Conservation (phyloP, 805 yeast species). For the Ogataea minuta region DNA sequence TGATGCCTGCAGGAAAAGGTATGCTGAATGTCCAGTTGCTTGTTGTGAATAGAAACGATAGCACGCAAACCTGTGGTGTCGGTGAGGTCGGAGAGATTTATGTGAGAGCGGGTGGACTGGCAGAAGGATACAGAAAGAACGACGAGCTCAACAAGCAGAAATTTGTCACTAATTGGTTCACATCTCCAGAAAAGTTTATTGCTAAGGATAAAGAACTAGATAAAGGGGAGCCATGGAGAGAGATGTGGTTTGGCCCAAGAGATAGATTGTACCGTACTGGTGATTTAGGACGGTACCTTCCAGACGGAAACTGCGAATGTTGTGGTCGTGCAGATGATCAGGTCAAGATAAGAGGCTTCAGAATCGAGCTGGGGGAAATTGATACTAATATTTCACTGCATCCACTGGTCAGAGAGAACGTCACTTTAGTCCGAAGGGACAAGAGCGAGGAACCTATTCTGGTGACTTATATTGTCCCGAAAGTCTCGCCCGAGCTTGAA, state of each 20-base stretch:
- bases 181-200: conserved; percentile 61
- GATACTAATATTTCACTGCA: conserved; percentile 96
- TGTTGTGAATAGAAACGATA: conserved; percentile 88
- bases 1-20: conserved; percentile 98
- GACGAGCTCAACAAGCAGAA: conserved; percentile 87
- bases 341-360: conserved; percentile 96
- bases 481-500: conserved; percentile 43
- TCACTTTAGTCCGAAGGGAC: conserved; percentile 88
- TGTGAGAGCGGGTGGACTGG: conserved; percentile 96
- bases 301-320: conserved; percentile 97
- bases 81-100: conserved; percentile 99
- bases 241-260: conserved; percentile 88
- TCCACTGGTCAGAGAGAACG: conserved; percentile 86
- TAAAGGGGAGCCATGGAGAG: conserved; percentile 63
- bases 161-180: conserved; percentile 90
- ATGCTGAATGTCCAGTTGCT: conserved; percentile 93
- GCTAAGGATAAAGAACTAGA: conserved; percentile 47
- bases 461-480: conserved; percentile 88
- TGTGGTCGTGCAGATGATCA: conserved; percentile 99
- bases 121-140: conserved; percentile 91
- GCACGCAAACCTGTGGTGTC: conserved; percentile 90
- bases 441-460: conserved; percentile 89
- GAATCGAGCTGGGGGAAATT: conserved; percentile 97
- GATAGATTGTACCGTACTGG: conserved; percentile 97
- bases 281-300: conserved; percentile 92